phyloP scores from a whole-genome alignment of 1,284 basidiomycete genomes.

The Marasmius fiardii region DNA sequence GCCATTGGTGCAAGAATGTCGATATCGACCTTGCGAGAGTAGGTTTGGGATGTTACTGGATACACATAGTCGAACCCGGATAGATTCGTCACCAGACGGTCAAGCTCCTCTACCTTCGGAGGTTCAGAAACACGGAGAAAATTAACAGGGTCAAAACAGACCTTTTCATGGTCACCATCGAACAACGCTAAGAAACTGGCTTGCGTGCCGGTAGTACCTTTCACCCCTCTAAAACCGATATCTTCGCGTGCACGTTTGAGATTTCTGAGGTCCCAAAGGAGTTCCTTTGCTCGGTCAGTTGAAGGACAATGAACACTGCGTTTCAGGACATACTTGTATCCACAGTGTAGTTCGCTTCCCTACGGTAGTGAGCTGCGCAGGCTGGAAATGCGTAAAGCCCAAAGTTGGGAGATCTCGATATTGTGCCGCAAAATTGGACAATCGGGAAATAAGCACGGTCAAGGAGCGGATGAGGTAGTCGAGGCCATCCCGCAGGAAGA shows the following conservation, averaged over 20 bases:
- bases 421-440: constrained; percentile 71
- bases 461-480: constrained; percentile 86
- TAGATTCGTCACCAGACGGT: constrained; percentile 85
- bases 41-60: constrained; percentile 98
- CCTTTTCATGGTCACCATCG: constrained; percentile 93
- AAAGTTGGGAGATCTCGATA: constrained; percentile 84
- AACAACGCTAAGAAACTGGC: constrained; percentile 95
- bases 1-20: constrained; percentile 91
- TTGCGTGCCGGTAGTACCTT: constrained; percentile 98
- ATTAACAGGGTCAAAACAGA: constrained; percentile 20
- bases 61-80: constrained; percentile 94
- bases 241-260: constrained; percentile 90
- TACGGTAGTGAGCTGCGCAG: constrained; percentile 97
- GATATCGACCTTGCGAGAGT: constrained; percentile 96
- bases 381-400: constrained; percentile 99
- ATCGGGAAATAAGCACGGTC: constrained; percentile 85
- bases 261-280: constrained; percentile 96
- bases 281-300: constrained; percentile 54
- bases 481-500: constrained; percentile 90
- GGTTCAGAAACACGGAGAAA: not conserved
- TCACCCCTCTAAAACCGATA: constrained; percentile 96
- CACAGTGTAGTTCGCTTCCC: constrained; percentile 99
- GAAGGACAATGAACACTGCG: not conserved
- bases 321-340: constrained; percentile 71
- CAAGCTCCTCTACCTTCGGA: constrained; percentile 81